Evolutionary conservation across 768 basidiomycete genomes (phyloP), one percentile per base, ranked within the genome.

Genomic region (Boletus barrowsii): DNA sequence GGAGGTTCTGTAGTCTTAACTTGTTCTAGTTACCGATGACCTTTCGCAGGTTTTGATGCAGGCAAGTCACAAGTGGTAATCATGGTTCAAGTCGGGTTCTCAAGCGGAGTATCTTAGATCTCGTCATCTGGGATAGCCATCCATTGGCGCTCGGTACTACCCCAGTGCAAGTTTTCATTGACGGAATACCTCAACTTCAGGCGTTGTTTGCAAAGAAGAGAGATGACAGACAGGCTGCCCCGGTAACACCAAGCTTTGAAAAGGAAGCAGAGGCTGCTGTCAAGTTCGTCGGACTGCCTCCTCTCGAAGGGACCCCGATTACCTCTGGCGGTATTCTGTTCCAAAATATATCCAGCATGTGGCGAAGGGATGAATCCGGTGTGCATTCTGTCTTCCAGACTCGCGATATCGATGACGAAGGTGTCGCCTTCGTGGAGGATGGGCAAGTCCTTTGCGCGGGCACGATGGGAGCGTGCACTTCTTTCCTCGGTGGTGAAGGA

Each of bases 121-220:
- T 82, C 32, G 79, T 79, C 33, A 64, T 83, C 14, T 89, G 87
- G 87, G 86, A 89, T 54, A 82, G 81, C 5, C 90, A 93, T 67
- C 93, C 91, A 0, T 76, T 95, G 24, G 64, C 80, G 0, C 75
- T 93, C 4, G 91, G 90, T 20, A 86, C 91, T 0, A 92, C 90
- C 1, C 92, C 93, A 0, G 69, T 73, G 4, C 90, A 93, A 62
- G 90, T 92, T 0, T 91, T 80, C 68, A 85, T 93, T 51, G 93
- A 95, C 59, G 92, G 92, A 11, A 87, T 93, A 52, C 67, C 83
- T 0, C 93, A 94, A 67, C 64, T 76, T 17, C 48, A 62, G 5
- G 24, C 64, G 3, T 73, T 83, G 0, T 55, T 68, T 2, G 48
- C 73, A 2, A 49, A 56, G 6, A 89, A 89, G 64, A 77, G 81